Base-by-base conservation (phyloP, 1,139 yeast species). In the Hemisphaericaspora lyxosophila region DNA sequence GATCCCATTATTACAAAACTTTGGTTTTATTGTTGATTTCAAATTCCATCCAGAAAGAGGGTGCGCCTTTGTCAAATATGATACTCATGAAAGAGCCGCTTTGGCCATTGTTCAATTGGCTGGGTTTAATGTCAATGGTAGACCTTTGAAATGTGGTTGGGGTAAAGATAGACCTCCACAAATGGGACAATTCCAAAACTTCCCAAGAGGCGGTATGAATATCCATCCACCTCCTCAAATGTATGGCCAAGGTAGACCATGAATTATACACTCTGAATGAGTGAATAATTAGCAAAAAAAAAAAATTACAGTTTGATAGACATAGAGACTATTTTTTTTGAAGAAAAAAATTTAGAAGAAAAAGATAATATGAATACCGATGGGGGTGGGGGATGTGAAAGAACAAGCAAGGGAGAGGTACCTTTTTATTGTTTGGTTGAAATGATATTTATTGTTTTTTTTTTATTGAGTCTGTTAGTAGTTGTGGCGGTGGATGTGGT, bases 141-240 rank as follows among this genome's bases (percentile, higher is more conserved):
- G 95, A 57, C 83, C 85, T 23, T 64, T 88, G 55, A 83, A 82
- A 57, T 81, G 90, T 53, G 94, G 95, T 23, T 88, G 96, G 96
- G 96, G 95, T 36, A 85, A 79, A 55, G 84, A 76, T 49, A 69
- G 79, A 51, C 71, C 66, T 13, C 68, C 73, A 25, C 71, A 65
- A 16, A 54, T 54, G 50, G 58, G 55, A 14, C 77, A 60, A 36
- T 67, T 59, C 45, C 69, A 64, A 41, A 59, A 56, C 47, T 65
- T 53, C 42, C 58, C 57, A 4, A 53, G 66, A 33, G 55, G 60
- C 6, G 55, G 65, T 31, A 60, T n/a, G 54, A 49, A 9, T 55
- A 57, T 15, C 57, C 57, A 14, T 54, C 55, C 59, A 20, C 24
- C 24, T 24, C 55, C 59, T 18, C 50, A 51, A 13, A 53, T 55